These are phyloP conservation scores for Penicillium thymicola DNA, from an alignment of 2,329 filamentous ascomycete genomes.

Conservation along the genomic window DNA sequence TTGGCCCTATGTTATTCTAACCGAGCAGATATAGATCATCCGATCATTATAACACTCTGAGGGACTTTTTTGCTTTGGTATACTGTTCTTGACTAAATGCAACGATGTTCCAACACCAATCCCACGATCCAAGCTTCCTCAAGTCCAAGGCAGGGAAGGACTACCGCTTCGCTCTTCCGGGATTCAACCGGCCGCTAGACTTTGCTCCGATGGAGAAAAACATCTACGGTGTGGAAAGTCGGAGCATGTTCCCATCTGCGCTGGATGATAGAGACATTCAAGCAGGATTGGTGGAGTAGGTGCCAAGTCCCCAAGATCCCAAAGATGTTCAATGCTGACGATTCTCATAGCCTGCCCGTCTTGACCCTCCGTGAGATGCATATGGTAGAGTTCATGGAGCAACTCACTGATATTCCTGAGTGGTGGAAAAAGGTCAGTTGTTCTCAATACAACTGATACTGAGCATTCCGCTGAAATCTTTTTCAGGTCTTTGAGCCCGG, in stretches of 20 bases:
- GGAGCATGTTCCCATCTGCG: slow-evolving; percentile 33
- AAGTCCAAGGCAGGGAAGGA: slow-evolving; percentile 8
- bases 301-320: neutral
- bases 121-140: slow-evolving; percentile 11
- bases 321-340: neutral
- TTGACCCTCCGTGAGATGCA: slow-evolving; percentile 37
- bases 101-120: slow-evolving; percentile 23
- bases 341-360: slow-evolving; percentile 23
- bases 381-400: slow-evolving; percentile 41
- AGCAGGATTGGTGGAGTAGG: slow-evolving; percentile 29
- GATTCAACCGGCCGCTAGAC: slow-evolving; percentile 33
- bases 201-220: slow-evolving; percentile 22
- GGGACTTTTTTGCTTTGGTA: neutral
- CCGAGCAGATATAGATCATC: neutral
- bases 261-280: slow-evolving; percentile 33
- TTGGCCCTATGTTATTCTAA: neutral
- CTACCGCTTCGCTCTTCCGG: slow-evolving; percentile 29
- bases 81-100: neutral
- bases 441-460: neutral
- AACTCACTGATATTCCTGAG: slow-evolving; percentile 40
- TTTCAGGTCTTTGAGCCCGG: slow-evolving; percentile 33
- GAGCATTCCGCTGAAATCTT: neutral
- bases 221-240: slow-evolving; percentile 29
- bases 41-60: neutral
- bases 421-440: slow-evolving; percentile 39